These are phyloP conservation scores for Apodospora peruviana DNA, from an alignment of 495 filamentous ascomycete genomes.

Conservation along the genomic window DNA sequence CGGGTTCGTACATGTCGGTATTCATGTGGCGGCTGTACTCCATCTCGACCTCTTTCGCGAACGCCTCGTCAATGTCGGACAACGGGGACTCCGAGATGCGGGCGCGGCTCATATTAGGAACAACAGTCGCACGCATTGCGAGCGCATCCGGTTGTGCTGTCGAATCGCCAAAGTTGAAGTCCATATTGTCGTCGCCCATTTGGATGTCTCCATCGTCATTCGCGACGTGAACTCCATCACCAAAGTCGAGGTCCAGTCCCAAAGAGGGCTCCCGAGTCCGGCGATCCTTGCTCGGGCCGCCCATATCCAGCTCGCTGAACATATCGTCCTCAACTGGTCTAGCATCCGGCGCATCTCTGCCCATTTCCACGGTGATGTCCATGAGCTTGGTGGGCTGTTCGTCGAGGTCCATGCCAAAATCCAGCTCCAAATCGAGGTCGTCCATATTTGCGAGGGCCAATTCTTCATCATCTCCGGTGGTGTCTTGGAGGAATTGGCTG, in stretches of 20 bases:
- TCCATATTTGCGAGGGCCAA: slow-evolving; percentile 48
- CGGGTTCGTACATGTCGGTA: slow-evolving; percentile 50
- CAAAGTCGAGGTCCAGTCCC: slow-evolving; percentile 43
- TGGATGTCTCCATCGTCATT: slow-evolving; percentile 56
- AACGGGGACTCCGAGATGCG: slow-evolving; percentile 65
- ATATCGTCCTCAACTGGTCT: slow-evolving; percentile 65
- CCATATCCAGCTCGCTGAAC: slow-evolving; percentile 58
- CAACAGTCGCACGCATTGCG: slow-evolving; percentile 11
- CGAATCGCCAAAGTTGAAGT: slow-evolving; percentile 45
- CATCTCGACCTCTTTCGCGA: slow-evolving; percentile 46
- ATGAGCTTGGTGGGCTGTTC: slow-evolving; percentile 33
- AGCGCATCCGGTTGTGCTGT: slow-evolving; percentile 38
- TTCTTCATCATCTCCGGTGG: slow-evolving; percentile 49
- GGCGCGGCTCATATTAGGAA: slow-evolving; percentile 39
- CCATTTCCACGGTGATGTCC: slow-evolving; percentile 70
- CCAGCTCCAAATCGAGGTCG: slow-evolving; percentile 52
- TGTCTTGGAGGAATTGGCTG: slow-evolving; percentile 66
- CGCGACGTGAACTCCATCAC: slow-evolving; percentile 46
- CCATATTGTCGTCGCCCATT: slow-evolving; percentile 56
- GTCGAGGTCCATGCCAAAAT: slow-evolving; percentile 54
- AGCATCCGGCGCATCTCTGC: slow-evolving; percentile 68
- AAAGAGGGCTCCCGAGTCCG: slow-evolving; percentile 35
- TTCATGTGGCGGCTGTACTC: slow-evolving; percentile 48
- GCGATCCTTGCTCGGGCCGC: slow-evolving; percentile 40
- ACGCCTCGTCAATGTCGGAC: slow-evolving; percentile 59